Base-by-base conservation (phyloP, 2,329 filamentous ascomycete genomes). In the Cadophora gregata region DNA sequence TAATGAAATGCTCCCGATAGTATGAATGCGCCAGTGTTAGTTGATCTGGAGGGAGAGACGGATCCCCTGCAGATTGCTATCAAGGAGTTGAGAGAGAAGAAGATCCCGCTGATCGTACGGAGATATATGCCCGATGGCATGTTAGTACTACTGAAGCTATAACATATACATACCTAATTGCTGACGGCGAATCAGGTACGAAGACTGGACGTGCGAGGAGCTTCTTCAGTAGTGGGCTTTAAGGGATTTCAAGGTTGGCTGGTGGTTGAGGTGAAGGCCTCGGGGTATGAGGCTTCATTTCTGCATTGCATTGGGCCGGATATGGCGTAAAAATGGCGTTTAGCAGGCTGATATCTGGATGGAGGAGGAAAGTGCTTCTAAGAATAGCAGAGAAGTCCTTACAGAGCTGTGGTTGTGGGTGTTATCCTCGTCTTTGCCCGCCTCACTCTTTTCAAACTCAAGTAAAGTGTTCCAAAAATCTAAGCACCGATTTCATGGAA, bases 131-230 rank as follows among this genome's bases (percentile, higher is more conserved):
- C 96, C 25, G 96, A 99, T 82, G 96, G 96, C 83, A 97, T 88
- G 93, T 96, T 85, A 84, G 92, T 87, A 36, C 24, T 58, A 8
- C 19, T 27, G 36, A 19, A 21, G 27, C 36, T 5, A 47, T 24
- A 3, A 8, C n/a, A n/a, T n/a, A n/a, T 5, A 53, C 16, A 45
- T 16, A 3, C 12, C 16, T 25, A 4, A 24, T 31, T 31, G 63
- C 70, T 67, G 24, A 66, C 56, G 10, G 31, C 25, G 58, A 14
- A n/a, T 47, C 53, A 77, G 76, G 69, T 98, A 98, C 80, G 96
- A 99, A 85, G 96, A 99, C 80, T 99, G 96, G 96, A 97, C 94
- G 42, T 97, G 94, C 81, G 96, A 98, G 81, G 96, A 99, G 81
- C 85, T 98, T 71, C 86, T 97, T 51, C 74, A 76, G 60, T 76